Conservation (phyloP, 345 rosid species). For the Bruguiera gymnorhiza region DNA sequence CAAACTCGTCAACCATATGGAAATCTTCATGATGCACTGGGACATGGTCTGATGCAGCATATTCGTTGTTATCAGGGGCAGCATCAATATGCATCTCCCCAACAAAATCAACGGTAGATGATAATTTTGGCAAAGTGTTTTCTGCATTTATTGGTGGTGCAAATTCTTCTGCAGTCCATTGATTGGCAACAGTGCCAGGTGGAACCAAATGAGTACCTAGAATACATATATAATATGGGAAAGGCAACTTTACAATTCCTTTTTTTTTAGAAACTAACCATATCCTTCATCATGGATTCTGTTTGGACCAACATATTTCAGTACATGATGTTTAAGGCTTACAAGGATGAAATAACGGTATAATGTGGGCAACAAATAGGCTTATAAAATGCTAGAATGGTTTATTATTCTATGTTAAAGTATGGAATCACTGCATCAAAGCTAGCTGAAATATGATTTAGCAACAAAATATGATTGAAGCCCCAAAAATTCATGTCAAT, state of each 20-base stretch:
- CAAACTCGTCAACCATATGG: constrained; percentile 42
- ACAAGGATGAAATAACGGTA: too few relatives aligned
- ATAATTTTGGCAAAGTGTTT: constrained; percentile 33
- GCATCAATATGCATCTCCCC: constrained; percentile 32
- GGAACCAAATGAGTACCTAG: constrained; percentile 38
- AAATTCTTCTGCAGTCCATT: constrained; percentile 32
- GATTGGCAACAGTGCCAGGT: constrained; percentile 28
- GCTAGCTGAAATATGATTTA: too few relatives aligned
- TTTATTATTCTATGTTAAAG: too few relatives aligned
- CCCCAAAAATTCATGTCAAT: background rate
- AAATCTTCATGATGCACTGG: constrained; percentile 30
- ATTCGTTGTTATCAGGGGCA: constrained; percentile 25
- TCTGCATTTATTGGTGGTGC: constrained; percentile 25
- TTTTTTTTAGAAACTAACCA: background rate
- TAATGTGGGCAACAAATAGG: too few relatives aligned
- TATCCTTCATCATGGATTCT: too few relatives aligned
- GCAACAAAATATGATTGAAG: too few relatives aligned
- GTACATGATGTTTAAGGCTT: too few relatives aligned
- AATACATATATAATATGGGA: constrained; percentile 14
- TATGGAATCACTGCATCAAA: too few relatives aligned
- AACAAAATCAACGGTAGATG: constrained; percentile 34
- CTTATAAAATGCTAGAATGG: too few relatives aligned
- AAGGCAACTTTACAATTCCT: background rate
- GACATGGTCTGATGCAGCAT: constrained; percentile 17
- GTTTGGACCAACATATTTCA: too few relatives aligned